phyloP scores from a whole-genome alignment of 345 rosid species.

The Eucalyptus virginea region DNA sequence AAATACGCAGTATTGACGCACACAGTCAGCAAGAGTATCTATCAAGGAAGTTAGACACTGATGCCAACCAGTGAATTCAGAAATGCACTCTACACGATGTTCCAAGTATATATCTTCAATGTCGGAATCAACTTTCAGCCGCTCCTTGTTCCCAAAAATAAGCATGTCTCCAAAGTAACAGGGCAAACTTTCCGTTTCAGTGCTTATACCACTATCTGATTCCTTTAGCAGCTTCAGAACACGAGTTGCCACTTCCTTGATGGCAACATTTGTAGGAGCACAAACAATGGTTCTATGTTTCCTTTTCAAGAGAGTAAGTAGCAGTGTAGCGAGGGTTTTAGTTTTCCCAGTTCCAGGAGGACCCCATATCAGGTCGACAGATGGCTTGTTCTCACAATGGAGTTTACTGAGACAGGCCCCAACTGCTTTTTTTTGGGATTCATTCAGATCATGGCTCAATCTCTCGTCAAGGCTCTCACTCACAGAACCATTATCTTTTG shows the following conservation, averaged over 20 bases:
- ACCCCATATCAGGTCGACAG: conserved; percentile 37
- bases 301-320: conserved; percentile 10
- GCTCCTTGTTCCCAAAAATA: no score
- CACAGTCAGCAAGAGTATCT: conserved; percentile 9
- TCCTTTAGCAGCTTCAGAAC: conserved; percentile 19
- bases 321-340: conserved; percentile 12
- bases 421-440: conserved; percentile 15
- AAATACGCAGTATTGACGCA: background rate
- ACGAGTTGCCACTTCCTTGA: conserved; percentile 27
- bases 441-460: conserved; percentile 5
- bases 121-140: no score
- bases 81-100: conserved; percentile 21
- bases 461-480: background rate
- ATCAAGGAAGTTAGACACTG: background rate
- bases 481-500: background rate
- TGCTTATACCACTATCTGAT: background rate
- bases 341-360: conserved; percentile 59
- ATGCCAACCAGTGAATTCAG: background rate
- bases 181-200: background rate
- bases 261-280: conserved; percentile 40
- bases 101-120: conserved; percentile 10
- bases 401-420: conserved; percentile 3
- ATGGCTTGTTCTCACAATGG: conserved; percentile 7
- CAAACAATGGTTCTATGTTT: conserved; percentile 22
- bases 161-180: background rate